phyloP scores from a whole-genome alignment of 768 basidiomycete genomes.

The Lactarius tabidus region DNA sequence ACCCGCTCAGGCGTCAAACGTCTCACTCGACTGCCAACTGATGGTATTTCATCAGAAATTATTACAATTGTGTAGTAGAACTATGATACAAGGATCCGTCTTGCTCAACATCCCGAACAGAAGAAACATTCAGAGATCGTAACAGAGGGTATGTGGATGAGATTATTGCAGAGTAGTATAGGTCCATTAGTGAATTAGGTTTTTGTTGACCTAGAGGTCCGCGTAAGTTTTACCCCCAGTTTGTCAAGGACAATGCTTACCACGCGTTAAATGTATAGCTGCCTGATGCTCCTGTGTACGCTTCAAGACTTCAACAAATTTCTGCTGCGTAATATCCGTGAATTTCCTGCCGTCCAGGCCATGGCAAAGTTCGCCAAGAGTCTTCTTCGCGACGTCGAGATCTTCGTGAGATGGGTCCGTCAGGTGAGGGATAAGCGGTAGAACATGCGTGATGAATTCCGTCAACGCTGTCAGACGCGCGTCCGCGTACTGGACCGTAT shows the following conservation, averaged over 20 bases:
- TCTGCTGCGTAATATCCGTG: not conserved
- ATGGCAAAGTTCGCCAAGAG: conserved; percentile 4
- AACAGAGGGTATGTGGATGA: not conserved
- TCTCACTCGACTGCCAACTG: not conserved
- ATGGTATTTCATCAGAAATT: no score
- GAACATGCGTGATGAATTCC: conserved; percentile 1
- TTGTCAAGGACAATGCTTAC: not conserved
- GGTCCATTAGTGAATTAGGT: not conserved
- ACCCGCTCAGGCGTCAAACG: not conserved
- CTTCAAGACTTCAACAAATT: not conserved
- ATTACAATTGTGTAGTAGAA: not conserved
- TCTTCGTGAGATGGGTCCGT: conserved; percentile 1
- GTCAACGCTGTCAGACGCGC: conserved; percentile 3
- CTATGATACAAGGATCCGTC: not conserved
- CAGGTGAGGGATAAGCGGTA: not conserved
- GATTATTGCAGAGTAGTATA: conserved; percentile 5
- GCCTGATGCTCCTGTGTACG: not conserved
- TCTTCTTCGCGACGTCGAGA: not conserved
- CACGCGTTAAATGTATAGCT: not conserved
- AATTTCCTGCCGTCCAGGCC: not conserved
- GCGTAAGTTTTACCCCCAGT: not conserved
- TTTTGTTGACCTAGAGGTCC: not conserved
- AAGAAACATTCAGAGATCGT: not conserved
- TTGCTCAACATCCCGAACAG: not conserved
- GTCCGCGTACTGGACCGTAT: not conserved